Evolutionary conservation across 2,329 filamentous ascomycete species (phyloP), one percentile per base, ranked within the genome.

Genomic region (Penicillium sclerotiorum): DNA sequence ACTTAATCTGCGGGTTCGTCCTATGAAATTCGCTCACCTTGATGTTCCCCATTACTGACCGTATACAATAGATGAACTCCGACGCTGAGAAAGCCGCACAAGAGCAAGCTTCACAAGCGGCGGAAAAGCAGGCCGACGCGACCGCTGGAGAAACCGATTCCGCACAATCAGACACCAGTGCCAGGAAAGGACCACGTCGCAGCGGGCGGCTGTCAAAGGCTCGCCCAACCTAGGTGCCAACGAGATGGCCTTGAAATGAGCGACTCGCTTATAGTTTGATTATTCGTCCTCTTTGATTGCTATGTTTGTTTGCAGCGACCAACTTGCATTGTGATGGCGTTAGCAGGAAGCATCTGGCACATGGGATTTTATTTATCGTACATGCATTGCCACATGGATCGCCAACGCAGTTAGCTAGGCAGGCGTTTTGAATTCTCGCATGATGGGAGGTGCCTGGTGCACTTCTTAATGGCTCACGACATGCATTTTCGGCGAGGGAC

Each of bases 1-100:
- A 2, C 52, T 72, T 18, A 68, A 70, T 30, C 54, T 71, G 35
- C 61, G 64, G 23, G 67, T 70, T 11, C 64, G 65, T 45, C 23
- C 20, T 13, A 28, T 9, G 2, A 28, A 7, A 7, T 9, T 5
- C 17, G 8, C 28, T 25, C 20, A 18, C 11, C 13, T 9, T 17
- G 0, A 1, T 33, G 15, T 13, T 4, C 11, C n/a, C 11, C 8
- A 23, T 4, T 41, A 18, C 27, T 39, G 20, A 47, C 20, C 8
- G 13, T 13, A 32, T 17, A 6, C 13, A 9, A 28, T 30, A 59
- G 48, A 54, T 62, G 58, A 54, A 60, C 12, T 37, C 50, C 3
- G 54, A 59, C 22, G 35, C 51, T 8, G 51, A 58, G 21, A 53
- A 59, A n/a, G 45, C 51, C 35, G 46, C 56, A n/a, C n/a, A n/a